Evolutionary conservation across 768 basidiomycete species (phyloP), one percentile per base, ranked within the genome.

Genomic region (Lanmaoa rubissima): DNA sequence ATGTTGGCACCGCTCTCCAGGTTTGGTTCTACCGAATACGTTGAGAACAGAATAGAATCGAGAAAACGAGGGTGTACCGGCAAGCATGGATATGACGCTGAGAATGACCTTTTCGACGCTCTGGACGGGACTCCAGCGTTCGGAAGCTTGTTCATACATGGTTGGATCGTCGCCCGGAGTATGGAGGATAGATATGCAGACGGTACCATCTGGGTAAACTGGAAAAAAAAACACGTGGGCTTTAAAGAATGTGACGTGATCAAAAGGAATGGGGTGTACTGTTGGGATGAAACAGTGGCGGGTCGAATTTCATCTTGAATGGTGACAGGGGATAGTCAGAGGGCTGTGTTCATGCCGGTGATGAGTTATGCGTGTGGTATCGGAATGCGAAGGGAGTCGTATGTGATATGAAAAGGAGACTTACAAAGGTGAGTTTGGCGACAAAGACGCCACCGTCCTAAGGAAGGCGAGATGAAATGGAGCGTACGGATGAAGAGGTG

Each of bases 231-330:
- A n/a, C 21, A 28, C 28, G 28, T 28, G 28, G 8, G 31, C 26
- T 36, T 14, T n/a, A 24, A 3, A 17, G 24, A 31, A 31, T 31
- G 28, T 31, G 28, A 31, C 28, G 28, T 31, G 28, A 28, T 28
- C 26, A 28, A 28, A 4, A 28, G 26, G 26, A 28, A 28, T 28
- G 4, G 26, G 26, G 6, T 28, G 26, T 63, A 96, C 97, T 90
- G 72, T 99, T 99, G 17, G 97, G 97, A 74, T 99, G 97, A 74
- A 98, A 91, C 53, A 99, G 72, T 3, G 96, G 95, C 4, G 97
- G 97, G 44, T 98, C 94, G 66, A 99, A 99, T 68, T 84, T 93
- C 97, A 99, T 98, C 78, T 94, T 98, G 86, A 98, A 98, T 19
- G 97, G 97, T 51, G 92, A 96, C 66, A 99, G 77, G 34, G 97